These are phyloP conservation scores for Maudiozyma barnettii DNA, from an alignment of 805 yeast species.

Conservation along the genomic window DNA sequence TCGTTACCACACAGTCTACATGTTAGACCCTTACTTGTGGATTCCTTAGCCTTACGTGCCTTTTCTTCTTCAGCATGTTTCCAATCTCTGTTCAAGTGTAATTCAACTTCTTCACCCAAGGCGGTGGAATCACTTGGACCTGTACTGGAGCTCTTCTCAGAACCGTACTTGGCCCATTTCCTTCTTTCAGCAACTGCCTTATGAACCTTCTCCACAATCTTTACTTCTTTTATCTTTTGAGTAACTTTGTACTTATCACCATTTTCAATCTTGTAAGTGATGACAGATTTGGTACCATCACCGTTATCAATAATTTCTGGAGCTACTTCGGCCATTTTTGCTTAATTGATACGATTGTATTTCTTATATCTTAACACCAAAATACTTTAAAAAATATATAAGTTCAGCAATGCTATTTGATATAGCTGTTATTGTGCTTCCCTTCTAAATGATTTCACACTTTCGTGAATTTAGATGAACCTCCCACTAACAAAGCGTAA, in stretches of 20 bases:
- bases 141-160: constrained; percentile 57
- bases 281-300: constrained; percentile 85
- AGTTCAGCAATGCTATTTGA: no score
- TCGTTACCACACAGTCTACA: constrained; percentile 94
- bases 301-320: constrained; percentile 68
- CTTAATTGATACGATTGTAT: no score
- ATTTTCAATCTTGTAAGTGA: constrained; percentile 64
- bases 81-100: constrained; percentile 69
- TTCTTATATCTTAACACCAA: no score
- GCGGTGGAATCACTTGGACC: constrained; percentile 90
- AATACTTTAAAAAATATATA: no score
- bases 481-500: not conserved
- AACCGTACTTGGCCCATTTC: constrained; percentile 83
- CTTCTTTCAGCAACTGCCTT: constrained; percentile 80
- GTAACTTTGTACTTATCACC: constrained; percentile 84
- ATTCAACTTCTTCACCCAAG: constrained; percentile 71
- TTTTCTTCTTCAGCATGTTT: constrained; percentile 68
- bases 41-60: constrained; percentile 37
- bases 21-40: constrained; percentile 39
- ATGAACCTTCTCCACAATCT: constrained; percentile 72
- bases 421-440: no score
- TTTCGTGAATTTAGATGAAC: no score
- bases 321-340: constrained; percentile 48
- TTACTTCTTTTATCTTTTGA: constrained; percentile 69
- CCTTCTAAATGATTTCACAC: no score